phyloP scores from a whole-genome alignment of 2,329 filamentous ascomycete species.

The Diplodia corticola region DNA sequence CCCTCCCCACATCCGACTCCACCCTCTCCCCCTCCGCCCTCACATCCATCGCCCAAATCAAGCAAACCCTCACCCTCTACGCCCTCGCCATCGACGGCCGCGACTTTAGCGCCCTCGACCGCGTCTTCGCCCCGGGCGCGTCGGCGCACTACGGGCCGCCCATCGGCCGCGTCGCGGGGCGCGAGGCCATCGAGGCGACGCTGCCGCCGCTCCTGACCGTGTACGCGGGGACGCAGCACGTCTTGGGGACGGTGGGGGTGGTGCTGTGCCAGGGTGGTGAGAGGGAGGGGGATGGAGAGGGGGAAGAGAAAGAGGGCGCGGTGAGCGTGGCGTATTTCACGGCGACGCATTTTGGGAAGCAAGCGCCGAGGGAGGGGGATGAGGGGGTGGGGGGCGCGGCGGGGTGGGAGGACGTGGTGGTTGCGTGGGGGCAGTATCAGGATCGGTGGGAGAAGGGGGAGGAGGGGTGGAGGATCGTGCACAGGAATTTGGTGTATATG shows the following conservation, averaged over 20 bases:
- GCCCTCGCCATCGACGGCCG: conserved; percentile 7
- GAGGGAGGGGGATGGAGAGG: background rate
- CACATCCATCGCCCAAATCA: background rate
- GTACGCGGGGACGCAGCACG: background rate
- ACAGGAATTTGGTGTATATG: conserved; percentile 9
- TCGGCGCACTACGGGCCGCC: conserved; percentile 1
- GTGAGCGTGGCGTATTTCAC: background rate
- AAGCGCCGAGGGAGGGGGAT: background rate
- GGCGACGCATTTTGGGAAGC: background rate
- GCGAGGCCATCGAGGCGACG: background rate
- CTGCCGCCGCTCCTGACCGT: conserved; percentile 10
- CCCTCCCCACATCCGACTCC: background rate
- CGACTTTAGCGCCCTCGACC: background rate
- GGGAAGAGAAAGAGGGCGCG: background rate
- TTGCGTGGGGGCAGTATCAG: conserved; percentile 5
- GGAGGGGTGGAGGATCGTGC: background rate
- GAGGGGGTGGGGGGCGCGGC: background rate
- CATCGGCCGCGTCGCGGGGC: background rate
- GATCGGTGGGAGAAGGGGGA: background rate
- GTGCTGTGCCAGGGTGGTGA: background rate
- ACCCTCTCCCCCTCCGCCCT: background rate
- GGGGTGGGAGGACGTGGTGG: background rate
- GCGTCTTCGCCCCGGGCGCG: background rate
- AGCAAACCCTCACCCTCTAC: background rate
- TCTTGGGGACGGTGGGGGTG: background rate